A percentile compares a stretch with the other conserved stretches of the same genome.
Conservation (phyloP, 495 filamentous ascomycete genomes). For the Aspergillus homomorphus region DNA sequence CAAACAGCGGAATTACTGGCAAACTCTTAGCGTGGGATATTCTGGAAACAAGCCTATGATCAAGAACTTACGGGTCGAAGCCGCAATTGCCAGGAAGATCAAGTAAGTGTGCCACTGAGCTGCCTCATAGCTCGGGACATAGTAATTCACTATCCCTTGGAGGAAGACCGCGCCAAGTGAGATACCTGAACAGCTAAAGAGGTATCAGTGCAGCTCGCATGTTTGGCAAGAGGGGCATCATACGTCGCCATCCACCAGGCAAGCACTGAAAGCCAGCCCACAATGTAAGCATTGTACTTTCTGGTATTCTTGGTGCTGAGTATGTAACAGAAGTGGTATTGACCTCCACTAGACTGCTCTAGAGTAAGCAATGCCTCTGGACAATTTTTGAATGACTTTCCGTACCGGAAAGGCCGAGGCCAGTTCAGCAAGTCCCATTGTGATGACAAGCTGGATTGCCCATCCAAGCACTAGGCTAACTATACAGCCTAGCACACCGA, state of each 20-base stretch:
- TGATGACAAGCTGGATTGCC: slow-evolving; percentile 23
- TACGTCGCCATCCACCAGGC: slow-evolving; percentile 37
- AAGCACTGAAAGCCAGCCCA: slow-evolving; percentile 37
- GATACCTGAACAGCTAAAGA: slow-evolving; percentile 22
- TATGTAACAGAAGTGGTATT: slow-evolving; percentile 35
- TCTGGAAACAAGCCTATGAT: neutral
- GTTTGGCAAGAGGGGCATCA: neutral
- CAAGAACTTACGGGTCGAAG: slow-evolving; percentile 8
- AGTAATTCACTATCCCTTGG: slow-evolving; percentile 28
- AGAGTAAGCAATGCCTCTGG: neutral
- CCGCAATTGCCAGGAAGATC: slow-evolving; percentile 21
- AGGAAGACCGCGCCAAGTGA: slow-evolving; percentile 17
- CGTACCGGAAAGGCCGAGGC: slow-evolving; percentile 27
- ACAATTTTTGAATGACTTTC: neutral
- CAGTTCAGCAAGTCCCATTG: slow-evolving; percentile 26
- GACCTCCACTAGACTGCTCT: slow-evolving; percentile 18
- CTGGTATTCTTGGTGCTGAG: slow-evolving; percentile 21
- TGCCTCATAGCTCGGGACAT: slow-evolving; percentile 15
- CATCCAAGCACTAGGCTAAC: slow-evolving; percentile 17
- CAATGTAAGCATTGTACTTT: slow-evolving; percentile 24
- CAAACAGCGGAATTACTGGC: slow-evolving; percentile 25
- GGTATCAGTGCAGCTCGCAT: neutral
- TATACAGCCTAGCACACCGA: slow-evolving; percentile 17
- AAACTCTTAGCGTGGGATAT: neutral
- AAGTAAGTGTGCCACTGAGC: slow-evolving; percentile 30